Percentiles rank a stretch among this genome's conserved stretches.
phyloP scores from a whole-genome alignment of 2,329 filamentous ascomycete species.

The Stenocarpella maydis region DNA sequence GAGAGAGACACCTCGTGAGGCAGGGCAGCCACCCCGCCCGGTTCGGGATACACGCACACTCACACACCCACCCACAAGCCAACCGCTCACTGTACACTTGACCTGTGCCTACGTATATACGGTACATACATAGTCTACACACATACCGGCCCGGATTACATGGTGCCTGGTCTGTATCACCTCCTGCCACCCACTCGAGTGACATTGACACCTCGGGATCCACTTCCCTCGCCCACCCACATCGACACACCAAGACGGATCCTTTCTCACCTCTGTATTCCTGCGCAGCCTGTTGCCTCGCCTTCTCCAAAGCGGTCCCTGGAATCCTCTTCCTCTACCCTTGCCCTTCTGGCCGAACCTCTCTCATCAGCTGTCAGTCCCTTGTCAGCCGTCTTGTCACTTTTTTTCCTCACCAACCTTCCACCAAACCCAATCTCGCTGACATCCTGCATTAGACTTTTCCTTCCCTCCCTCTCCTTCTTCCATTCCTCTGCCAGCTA shows the following conservation, averaged over 20 bases:
- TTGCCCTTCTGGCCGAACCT: slow-evolving; percentile 9
- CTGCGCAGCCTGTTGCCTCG: slow-evolving; percentile 32
- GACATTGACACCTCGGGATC: slow-evolving; percentile 33
- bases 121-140: not conserved
- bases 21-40: slow-evolving; percentile 20
- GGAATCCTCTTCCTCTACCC: slow-evolving; percentile 24
- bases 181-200: slow-evolving; percentile 26
- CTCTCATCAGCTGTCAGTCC: slow-evolving; percentile 24
- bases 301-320: slow-evolving; percentile 16
- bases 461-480: slow-evolving; percentile 12
- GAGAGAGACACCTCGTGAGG: slow-evolving; percentile 15
- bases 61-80: not conserved
- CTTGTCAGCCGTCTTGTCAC: slow-evolving; percentile 29
- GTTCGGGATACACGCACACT: not conserved
- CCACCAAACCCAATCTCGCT: slow-evolving; percentile 24
- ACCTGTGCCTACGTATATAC: not conserved
- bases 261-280: slow-evolving; percentile 35
- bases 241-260: slow-evolving; percentile 32
- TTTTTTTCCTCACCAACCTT: slow-evolving; percentile 7
- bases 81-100: not conserved
- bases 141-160: slow-evolving; percentile 19
- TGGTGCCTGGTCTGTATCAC: slow-evolving; percentile 34
- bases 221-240: slow-evolving; percentile 28
- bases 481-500: slow-evolving; percentile 2
- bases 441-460: slow-evolving; percentile 24